Percentiles rank a stretch among this genome's conserved stretches.
Evolutionary conservation across 257 asterid genomes (phyloP).

Genomic region (Capsicum pubescens): DNA sequence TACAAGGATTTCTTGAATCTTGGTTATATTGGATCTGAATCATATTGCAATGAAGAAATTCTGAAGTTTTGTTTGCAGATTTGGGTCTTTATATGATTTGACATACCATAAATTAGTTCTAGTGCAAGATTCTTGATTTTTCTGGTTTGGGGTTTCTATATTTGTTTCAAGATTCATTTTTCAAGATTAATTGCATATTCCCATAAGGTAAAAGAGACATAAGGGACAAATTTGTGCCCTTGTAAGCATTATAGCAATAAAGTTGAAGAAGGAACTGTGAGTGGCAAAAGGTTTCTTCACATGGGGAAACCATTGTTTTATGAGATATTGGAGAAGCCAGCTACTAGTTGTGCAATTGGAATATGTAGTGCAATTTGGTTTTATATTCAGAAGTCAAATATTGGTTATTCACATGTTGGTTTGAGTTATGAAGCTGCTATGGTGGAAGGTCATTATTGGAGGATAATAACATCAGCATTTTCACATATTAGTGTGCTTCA

Average conservation of each 20-base stretch:
- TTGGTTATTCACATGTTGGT: slow-evolving; percentile 89
- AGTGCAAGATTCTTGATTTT: slow-evolving; percentile 26
- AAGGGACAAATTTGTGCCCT: not conserved
- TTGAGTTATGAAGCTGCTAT: slow-evolving; percentile 84
- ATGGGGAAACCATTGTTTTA: slow-evolving; percentile 93
- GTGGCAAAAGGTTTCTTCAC: slow-evolving; percentile 28
- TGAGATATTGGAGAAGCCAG: slow-evolving; percentile 92
- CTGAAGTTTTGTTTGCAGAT: slow-evolving; percentile 25
- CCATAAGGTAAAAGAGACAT: not conserved
- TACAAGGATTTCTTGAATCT: slow-evolving; percentile 10
- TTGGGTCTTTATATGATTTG: not conserved
- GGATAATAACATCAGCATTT: slow-evolving; percentile 87
- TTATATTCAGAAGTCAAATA: slow-evolving; percentile 78
- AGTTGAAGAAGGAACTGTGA: not conserved
- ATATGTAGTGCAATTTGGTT: slow-evolving; percentile 83
- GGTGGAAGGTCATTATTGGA: slow-evolving; percentile 92
- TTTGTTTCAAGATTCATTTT: slow-evolving; percentile 11
- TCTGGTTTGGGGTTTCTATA: slow-evolving; percentile 24
- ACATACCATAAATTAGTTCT: not conserved
- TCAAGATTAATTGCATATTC: not conserved
- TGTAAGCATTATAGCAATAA: not conserved
- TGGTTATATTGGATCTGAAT: slow-evolving; percentile 31
- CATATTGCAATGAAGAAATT: not conserved
- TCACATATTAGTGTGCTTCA: slow-evolving; percentile 93
- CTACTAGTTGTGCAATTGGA: slow-evolving; percentile 83